Evolutionary conservation across 1,139 yeast genomes (phyloP).

Genomic region (Candida labiduridarum): DNA sequence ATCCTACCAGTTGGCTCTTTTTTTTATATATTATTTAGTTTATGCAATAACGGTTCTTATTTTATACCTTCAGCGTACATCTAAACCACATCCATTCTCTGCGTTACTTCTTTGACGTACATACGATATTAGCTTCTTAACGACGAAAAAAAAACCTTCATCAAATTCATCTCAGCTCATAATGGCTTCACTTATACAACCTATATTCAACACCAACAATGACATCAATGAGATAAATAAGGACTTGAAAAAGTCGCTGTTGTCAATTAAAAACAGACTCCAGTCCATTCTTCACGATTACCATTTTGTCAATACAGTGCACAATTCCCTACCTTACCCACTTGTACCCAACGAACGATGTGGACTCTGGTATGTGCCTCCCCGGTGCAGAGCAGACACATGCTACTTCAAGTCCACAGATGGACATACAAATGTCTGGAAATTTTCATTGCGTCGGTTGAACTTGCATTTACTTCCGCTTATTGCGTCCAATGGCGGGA

Average conservation of each 20-base stretch:
- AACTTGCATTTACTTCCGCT: slow-evolving; percentile 68
- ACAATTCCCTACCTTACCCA: slow-evolving; percentile 30
- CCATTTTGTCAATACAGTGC: slow-evolving; percentile 26
- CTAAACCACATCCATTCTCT: too few species aligned
- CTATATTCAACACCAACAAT: slow-evolving; percentile 12
- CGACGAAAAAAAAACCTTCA: neutral
- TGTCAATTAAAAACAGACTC: slow-evolving; percentile 62
- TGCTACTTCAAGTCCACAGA: slow-evolving; percentile 89
- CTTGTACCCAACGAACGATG: slow-evolving; percentile 79
- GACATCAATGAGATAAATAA: slow-evolving; percentile 31
- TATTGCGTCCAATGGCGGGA: slow-evolving; percentile 44
- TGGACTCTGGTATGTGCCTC: slow-evolving; percentile 79
- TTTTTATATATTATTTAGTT: too few species aligned
- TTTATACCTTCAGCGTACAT: too few species aligned
- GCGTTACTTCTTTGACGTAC: too few species aligned
- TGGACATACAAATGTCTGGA: slow-evolving; percentile 84
- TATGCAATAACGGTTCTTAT: too few species aligned
- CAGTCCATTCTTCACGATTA: slow-evolving; percentile 71
- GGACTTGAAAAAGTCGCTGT: slow-evolving; percentile 52
- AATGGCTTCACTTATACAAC: too few species aligned
- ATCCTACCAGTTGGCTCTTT: neutral
- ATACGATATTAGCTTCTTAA: too few species aligned
- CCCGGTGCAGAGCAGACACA: slow-evolving; percentile 23
- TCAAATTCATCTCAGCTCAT: too few species aligned
- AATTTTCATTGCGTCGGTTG: slow-evolving; percentile 69